Conservation (phyloP, 2,329 filamentous ascomycete species). For the Cladorrhinum sp. region DNA sequence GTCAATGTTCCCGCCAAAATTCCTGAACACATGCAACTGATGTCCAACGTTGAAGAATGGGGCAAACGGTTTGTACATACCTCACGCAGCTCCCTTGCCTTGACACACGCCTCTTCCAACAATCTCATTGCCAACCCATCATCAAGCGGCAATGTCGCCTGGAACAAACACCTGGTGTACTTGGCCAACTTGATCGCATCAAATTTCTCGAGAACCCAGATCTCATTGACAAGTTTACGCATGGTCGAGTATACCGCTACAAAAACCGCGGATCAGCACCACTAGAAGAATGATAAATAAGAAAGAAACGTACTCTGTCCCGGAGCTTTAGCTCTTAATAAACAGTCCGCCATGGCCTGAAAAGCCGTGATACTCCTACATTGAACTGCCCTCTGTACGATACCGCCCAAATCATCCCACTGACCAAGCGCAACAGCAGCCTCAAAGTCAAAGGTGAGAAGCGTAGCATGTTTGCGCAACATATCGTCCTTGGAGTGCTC, state of each 20-base stretch:
- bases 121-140: conserved; percentile 56
- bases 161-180: conserved; percentile 77
- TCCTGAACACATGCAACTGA: too few species aligned
- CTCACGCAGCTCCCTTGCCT: conserved; percentile 49
- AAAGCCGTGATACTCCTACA: conserved; percentile 48
- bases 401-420: conserved; percentile 62
- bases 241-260: conserved; percentile 53
- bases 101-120: conserved; percentile 58
- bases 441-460: conserved; percentile 79
- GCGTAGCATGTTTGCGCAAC: conserved; percentile 57
- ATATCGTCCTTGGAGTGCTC: conserved; percentile 51
- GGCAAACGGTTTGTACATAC: conserved; percentile 34
- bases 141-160: conserved; percentile 58
- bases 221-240: conserved; percentile 67
- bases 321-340: conserved; percentile 54
- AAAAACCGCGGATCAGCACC: neutral
- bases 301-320: conserved; percentile 42
- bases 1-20: neutral
- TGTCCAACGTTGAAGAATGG: too few species aligned
- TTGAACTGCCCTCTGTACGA: conserved; percentile 52
- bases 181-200: conserved; percentile 62
- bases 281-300: neutral
- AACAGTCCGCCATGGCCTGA: conserved; percentile 64
- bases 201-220: conserved; percentile 56
- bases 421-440: conserved; percentile 62